Conservation (phyloP, 2,329 filamentous ascomycete species). For the Pseudocercospora musae region DNA sequence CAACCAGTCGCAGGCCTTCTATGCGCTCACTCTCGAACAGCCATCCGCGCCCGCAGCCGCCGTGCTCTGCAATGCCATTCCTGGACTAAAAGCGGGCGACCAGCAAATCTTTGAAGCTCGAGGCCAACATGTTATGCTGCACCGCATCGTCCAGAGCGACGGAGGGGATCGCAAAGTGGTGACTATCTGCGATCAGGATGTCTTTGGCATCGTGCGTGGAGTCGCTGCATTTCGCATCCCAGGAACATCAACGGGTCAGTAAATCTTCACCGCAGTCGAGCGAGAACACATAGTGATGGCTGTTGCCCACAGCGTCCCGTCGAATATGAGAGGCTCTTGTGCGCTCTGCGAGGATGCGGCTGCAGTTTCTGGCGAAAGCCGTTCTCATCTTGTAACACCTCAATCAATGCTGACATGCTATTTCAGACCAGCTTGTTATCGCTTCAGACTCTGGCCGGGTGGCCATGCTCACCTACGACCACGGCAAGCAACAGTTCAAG, state of each 20-base stretch:
- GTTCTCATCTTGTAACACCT: neutral
- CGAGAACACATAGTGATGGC: constrained; percentile 47
- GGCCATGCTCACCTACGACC: constrained; percentile 86
- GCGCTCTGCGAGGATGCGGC: neutral
- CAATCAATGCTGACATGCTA: constrained; percentile 8
- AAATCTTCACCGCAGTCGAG: constrained; percentile 10
- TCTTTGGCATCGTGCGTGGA: constrained; percentile 91
- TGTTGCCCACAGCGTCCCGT: constrained; percentile 14
- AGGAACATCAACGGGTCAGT: constrained; percentile 84
- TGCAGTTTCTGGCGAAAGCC: neutral
- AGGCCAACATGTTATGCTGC: constrained; percentile 81
- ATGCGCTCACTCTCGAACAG: constrained; percentile 92
- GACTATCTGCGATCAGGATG: constrained; percentile 83
- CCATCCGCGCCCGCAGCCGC: constrained; percentile 87
- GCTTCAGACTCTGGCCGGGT: constrained; percentile 95
- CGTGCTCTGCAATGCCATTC: constrained; percentile 80
- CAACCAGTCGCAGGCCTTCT: constrained; percentile 91
- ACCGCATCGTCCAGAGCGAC: constrained; percentile 66
- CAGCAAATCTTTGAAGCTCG: constrained; percentile 95
- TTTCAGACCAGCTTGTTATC: constrained; percentile 86
- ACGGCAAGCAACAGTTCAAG: constrained; percentile 80
- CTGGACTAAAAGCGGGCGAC: constrained; percentile 77
- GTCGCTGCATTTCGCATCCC: constrained; percentile 87
- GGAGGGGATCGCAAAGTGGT: constrained; percentile 74
- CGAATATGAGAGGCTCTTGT: neutral